Conservation (phyloP, 768 basidiomycete genomes). For the Collybia nuda region DNA sequence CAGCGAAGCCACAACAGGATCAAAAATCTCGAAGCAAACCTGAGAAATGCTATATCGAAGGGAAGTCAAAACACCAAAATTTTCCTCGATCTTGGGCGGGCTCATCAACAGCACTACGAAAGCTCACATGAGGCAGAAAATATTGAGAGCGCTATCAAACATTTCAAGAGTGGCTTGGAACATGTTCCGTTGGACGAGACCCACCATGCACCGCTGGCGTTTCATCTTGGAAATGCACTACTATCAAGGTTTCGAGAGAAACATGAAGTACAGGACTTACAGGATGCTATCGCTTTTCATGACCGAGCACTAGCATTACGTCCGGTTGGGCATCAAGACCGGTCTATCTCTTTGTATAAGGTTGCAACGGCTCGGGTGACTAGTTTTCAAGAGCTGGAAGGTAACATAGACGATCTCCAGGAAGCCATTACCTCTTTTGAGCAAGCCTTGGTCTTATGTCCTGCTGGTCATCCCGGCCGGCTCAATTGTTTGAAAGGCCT, state of each 20-base stretch:
- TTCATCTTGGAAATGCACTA: too few species aligned
- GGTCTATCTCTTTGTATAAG: neutral
- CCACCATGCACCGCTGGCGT: too few species aligned
- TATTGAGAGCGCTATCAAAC: too few species aligned
- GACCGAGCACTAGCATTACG: neutral
- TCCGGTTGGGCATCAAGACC: neutral
- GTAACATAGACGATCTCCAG: conserved; percentile 13
- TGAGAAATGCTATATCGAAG: too few species aligned
- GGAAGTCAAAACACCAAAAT: too few species aligned
- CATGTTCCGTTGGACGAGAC: too few species aligned
- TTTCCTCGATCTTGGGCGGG: too few species aligned
- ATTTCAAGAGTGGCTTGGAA: too few species aligned
- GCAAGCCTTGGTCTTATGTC: conserved; percentile 6
- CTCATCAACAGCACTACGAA: too few species aligned
- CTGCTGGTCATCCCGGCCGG: conserved; percentile 11
- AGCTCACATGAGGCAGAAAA: too few species aligned
- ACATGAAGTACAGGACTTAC: neutral
- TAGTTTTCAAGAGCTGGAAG: conserved; percentile 3
- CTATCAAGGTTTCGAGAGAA: neutral
- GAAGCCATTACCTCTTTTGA: conserved; percentile 12
- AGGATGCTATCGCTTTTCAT: neutral
- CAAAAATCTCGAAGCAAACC: too few species aligned
- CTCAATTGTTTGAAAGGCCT: conserved; percentile 3
- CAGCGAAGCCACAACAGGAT: too few species aligned
- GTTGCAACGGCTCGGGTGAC: neutral